phyloP scores from a whole-genome alignment of 1,139 yeast genomes.

The Petasospora fabianii region DNA sequence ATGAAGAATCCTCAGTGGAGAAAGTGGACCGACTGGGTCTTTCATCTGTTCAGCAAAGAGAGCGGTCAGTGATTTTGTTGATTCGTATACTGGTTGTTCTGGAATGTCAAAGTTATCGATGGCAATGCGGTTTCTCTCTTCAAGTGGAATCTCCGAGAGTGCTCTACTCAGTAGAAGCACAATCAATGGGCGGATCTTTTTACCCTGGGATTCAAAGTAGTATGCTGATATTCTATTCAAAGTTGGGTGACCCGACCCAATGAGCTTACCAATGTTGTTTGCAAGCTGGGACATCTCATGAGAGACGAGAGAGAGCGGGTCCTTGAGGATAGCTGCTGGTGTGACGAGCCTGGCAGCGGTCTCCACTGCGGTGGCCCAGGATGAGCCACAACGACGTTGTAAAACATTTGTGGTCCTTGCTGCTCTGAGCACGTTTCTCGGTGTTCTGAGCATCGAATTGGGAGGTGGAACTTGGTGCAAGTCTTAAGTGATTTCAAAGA shows the following conservation, averaged over 20 bases:
- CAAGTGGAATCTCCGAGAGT: slow-evolving; percentile 69
- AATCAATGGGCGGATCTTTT: slow-evolving; percentile 88
- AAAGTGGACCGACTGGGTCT: slow-evolving; percentile 40
- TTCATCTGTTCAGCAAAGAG: slow-evolving; percentile 21
- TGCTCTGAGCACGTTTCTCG: slow-evolving; percentile 5
- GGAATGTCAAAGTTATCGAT: slow-evolving; percentile 64
- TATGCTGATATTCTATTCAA: slow-evolving; percentile 86
- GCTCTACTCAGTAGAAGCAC: slow-evolving; percentile 84
- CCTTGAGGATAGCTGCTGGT: slow-evolving; percentile 56
- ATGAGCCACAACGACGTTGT: slow-evolving; percentile 30
- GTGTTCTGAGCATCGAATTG: background rate
- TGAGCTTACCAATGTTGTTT: slow-evolving; percentile 75
- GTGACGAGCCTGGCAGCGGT: slow-evolving; percentile 80
- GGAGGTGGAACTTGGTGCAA: background rate
- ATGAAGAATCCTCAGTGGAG: slow-evolving; percentile 80
- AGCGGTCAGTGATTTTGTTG: slow-evolving; percentile 32
- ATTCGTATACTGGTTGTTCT: slow-evolving; percentile 55
- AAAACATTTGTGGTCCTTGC: slow-evolving; percentile 2
- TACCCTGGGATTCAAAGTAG: slow-evolving; percentile 94
- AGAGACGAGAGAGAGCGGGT: slow-evolving; percentile 90
- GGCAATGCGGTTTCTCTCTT: slow-evolving; percentile 57
- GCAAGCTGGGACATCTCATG: slow-evolving; percentile 92
- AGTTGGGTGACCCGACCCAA: slow-evolving; percentile 93
- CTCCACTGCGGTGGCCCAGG: slow-evolving; percentile 61
- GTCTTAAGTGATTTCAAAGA: background rate